Base-by-base conservation (phyloP, 345 rosid genomes). In the Gossypium arboreum region DNA sequence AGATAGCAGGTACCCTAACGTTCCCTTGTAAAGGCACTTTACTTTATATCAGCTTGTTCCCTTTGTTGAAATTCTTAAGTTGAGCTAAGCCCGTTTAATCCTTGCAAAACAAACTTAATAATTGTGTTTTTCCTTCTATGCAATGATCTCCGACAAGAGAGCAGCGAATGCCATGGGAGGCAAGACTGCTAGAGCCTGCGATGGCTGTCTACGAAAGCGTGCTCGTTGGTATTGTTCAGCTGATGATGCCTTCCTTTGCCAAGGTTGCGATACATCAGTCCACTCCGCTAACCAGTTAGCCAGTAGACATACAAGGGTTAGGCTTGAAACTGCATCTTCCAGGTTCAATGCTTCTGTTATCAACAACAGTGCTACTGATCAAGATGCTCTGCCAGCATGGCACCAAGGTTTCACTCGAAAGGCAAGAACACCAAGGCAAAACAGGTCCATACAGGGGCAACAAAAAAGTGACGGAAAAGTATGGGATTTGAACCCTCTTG, bases 211-310 rank as follows among this genome's bases (percentile, higher is more conserved):
- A 52, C 75, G 66, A 15, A 79, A 78, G 72, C 83, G 86, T 20
- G 93, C 93, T 8, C 81, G 86, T 18, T 87, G 91, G 90, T 87
- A 78, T 68, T 89, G 96, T 12, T 79, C 83, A 0, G 87, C 93
- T 0, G 93, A 91, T 17, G 91, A 86, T 29, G 93, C 96, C 60
- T 91, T 91, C 68, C 89, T 91, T 55, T 91, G 96, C 85, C 91
- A 87, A 71, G 80, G 65, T 22, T 91, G 96, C 56, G 96, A 89
- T 76, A 64, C 88, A 4, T 85, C 91, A 0, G 85, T 91, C 62
- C 93, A 89, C 82, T 87, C 91, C 0, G 91, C 93, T 1, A 89
- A 91, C 79, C 89, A 73, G 75, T 73, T 91, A 7, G 89, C 93
- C 0, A 76, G 86, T 7, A 78, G 91, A 56, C 96, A 91, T 73